Evolutionary conservation across 1,284 basidiomycete genomes (phyloP).

Genomic region (Moesziomyces aphidis): DNA sequence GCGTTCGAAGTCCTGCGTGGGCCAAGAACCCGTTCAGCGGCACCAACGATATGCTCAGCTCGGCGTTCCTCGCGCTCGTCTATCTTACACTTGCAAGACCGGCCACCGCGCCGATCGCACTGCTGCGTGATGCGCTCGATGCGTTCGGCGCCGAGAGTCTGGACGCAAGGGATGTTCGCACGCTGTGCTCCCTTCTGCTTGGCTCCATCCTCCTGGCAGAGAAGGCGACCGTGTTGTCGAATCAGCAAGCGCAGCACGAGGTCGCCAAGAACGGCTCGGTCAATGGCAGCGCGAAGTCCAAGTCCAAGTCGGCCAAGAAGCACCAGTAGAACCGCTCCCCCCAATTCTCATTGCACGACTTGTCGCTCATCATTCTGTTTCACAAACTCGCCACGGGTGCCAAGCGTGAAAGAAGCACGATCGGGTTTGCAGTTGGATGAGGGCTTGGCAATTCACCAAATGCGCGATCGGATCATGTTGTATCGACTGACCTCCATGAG

Average conservation of each 20-base stretch:
- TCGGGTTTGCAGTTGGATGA: neutral
- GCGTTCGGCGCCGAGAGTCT: constrained; percentile 6
- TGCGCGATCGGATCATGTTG: constrained; percentile 61
- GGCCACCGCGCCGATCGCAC: neutral
- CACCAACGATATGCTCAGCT: constrained; percentile 47
- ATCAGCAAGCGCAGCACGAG: constrained; percentile 1
- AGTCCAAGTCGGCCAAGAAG: constrained; percentile 11
- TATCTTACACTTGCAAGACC: constrained; percentile 20
- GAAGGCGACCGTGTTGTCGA: constrained; percentile 16
- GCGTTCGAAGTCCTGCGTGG: constrained; percentile 48
- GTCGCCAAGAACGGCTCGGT: constrained; percentile 5
- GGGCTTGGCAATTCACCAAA: constrained; percentile 42
- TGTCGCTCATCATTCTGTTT: neutral
- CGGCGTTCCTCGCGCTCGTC: constrained; percentile 22
- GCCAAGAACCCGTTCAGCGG: constrained; percentile 29
- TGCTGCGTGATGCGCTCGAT: constrained; percentile 3
- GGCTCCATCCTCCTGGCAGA: constrained; percentile 21
- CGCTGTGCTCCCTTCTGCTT: constrained; percentile 24
- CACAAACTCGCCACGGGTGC: no score
- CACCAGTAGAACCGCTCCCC: constrained; percentile 3
- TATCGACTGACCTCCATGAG: constrained; percentile 65
- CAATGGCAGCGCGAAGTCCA: constrained; percentile 10
- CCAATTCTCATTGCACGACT: neutral
- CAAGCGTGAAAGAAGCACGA: neutral
- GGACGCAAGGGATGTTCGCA: constrained; percentile 13